A percentile compares a stretch with the other conserved stretches of the same genome.
Conservation (phyloP, 345 rosid species). For the Sonneratia alba region DNA sequence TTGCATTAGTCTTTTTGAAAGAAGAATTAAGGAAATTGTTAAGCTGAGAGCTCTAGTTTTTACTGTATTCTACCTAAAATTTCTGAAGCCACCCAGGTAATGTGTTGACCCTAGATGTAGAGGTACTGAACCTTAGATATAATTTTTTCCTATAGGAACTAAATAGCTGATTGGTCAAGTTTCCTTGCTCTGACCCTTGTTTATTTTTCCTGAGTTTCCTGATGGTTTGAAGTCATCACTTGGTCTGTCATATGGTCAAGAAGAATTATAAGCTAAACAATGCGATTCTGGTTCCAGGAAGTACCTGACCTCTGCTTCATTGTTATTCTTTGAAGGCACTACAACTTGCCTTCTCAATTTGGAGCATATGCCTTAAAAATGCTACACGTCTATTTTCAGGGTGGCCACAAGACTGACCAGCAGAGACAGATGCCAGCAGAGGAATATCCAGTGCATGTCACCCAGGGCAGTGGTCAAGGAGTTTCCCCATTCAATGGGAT, state of each 20-base stretch:
- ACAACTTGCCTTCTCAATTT: not conserved
- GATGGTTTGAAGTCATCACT: not conserved
- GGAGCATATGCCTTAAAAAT: not conserved
- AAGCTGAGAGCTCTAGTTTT: not conserved
- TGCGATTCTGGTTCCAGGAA: not conserved
- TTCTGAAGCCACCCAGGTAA: not conserved
- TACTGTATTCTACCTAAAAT: no score
- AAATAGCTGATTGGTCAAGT: not conserved
- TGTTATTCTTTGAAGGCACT: not conserved
- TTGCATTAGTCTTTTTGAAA: no score
- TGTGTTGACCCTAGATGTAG: not conserved
- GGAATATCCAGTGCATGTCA: slow-evolving; percentile 65
- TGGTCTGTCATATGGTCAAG: not conserved
- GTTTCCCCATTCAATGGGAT: slow-evolving; percentile 59
- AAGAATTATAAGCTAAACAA: not conserved
- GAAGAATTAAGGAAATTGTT: no score
- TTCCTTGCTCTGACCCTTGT: not conserved
- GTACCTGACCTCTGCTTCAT: not conserved
- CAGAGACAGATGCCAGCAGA: slow-evolving; percentile 48
- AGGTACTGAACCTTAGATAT: not conserved
- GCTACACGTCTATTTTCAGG: slow-evolving; percentile 19
- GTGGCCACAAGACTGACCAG: slow-evolving; percentile 41
- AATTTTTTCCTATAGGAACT: not conserved
- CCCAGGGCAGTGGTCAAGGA: slow-evolving; percentile 62
- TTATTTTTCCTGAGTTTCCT: not conserved